Conservation (phyloP, 805 yeast species). For the Yarrowia porcina region DNA sequence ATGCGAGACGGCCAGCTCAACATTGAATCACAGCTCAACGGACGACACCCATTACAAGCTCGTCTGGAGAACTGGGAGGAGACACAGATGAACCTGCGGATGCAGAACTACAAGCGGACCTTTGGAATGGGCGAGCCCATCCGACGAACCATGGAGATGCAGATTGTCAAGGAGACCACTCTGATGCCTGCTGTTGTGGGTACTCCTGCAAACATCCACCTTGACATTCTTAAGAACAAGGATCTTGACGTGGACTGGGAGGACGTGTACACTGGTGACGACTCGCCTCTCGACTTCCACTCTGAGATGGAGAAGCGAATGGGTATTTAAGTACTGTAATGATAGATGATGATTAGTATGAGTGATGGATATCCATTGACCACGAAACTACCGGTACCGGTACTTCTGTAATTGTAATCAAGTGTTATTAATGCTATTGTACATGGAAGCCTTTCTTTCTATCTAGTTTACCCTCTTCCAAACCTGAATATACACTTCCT, state of each 20-base stretch:
- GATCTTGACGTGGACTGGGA: conserved; percentile 89
- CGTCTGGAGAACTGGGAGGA: conserved; percentile 77
- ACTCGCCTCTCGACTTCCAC: conserved; percentile 54
- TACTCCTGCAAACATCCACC: conserved; percentile 58
- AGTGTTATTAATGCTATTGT: no score
- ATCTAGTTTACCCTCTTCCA: conserved; percentile 46
- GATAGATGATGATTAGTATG: no score
- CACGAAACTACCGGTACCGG: no score
- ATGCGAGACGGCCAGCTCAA: conserved; percentile 58
- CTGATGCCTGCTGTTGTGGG: conserved; percentile 64
- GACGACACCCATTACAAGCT: conserved; percentile 73
- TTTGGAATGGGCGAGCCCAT: conserved; percentile 95
- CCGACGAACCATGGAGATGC: conserved; percentile 83
- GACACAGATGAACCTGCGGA: conserved; percentile 62
- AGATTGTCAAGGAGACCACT: conserved; percentile 65
- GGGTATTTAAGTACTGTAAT: conserved; percentile 30
- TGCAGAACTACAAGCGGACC: conserved; percentile 76
- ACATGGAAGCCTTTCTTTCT: no score
- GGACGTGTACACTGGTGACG: conserved; percentile 61
- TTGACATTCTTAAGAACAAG: conserved; percentile 72
- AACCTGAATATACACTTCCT: conserved; percentile 62
- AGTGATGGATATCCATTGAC: no score
- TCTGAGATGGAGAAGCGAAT: conserved; percentile 65
- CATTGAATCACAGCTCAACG: conserved; percentile 44
- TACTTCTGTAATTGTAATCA: no score